Conservation (phyloP, 805 yeast genomes). For the Candida hispaniensis region DNA sequence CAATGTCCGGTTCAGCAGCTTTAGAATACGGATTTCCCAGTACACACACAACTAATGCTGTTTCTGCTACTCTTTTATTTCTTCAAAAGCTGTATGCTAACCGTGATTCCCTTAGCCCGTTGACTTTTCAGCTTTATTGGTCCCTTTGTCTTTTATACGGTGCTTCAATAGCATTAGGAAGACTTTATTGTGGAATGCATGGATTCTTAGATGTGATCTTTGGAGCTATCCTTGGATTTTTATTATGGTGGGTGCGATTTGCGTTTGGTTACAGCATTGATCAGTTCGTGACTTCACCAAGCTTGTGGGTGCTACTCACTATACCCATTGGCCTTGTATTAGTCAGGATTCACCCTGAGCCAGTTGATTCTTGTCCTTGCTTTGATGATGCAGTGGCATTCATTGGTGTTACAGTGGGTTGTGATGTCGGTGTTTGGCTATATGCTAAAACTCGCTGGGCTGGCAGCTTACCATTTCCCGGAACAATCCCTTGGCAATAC, state of each 20-base stretch:
- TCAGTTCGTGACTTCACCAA: slow-evolving; percentile 27
- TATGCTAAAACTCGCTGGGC: slow-evolving; percentile 10
- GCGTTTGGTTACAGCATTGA: slow-evolving; percentile 38
- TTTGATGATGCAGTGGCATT: slow-evolving; percentile 92
- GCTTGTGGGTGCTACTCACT: slow-evolving; percentile 13
- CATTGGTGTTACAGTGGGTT: slow-evolving; percentile 73
- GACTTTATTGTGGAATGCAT: slow-evolving; percentile 96
- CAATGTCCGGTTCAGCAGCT: slow-evolving; percentile 83
- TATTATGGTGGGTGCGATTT: slow-evolving; percentile 41
- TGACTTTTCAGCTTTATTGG: slow-evolving; percentile 10
- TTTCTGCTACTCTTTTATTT: slow-evolving; percentile 57
- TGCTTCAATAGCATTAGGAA: slow-evolving; percentile 58
- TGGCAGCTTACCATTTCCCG: slow-evolving; percentile 11
- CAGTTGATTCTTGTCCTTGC: slow-evolving; percentile 92
- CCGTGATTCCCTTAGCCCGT: slow-evolving; percentile 7
- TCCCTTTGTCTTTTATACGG: slow-evolving; percentile 37
- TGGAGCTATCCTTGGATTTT: slow-evolving; percentile 56
- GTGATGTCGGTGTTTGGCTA: slow-evolving; percentile 40
- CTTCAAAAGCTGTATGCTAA: slow-evolving; percentile 20
- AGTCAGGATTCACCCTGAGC: slow-evolving; percentile 65
- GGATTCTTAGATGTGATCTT: slow-evolving; percentile 66
- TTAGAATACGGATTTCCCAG: slow-evolving; percentile 93
- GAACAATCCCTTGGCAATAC: slow-evolving; percentile 20
- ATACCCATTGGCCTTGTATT: slow-evolving; percentile 37
- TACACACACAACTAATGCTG: slow-evolving; percentile 90